Evolutionary conservation across 23 red algal species (phyloP), one percentile per base, ranked within the genome.

Genomic region (Gracilaria domingensis): DNA sequence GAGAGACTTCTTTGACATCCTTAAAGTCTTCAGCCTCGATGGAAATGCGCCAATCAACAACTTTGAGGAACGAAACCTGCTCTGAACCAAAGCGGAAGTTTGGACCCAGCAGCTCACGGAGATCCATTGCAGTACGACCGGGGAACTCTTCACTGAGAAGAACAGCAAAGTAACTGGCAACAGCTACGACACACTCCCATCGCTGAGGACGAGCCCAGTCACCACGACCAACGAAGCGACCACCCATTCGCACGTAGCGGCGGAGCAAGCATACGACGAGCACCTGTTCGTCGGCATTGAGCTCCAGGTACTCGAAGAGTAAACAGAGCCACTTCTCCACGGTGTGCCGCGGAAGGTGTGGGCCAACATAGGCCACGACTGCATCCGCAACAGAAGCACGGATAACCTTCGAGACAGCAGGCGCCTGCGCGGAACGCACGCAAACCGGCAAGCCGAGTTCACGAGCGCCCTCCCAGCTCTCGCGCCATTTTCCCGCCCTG

Each of bases 81-180:
- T 93, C 89, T 4, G 24, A 38, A 4, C 90, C 95, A 74, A 98
- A 98, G 7, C 81, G 34, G 78, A 98, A 98, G 59, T 90, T 93
- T 1, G 85, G 84, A 34, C 97, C 97, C 24, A 98, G 80, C 70
- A 98, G 83, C 70, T 98, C 97, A 47, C 90, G 66, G 34, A 98
- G 69, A 54, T 98, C 97, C 75, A 91, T 81, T 12, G 85, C 91
- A 7, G 93, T 94, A 32, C 94, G 82, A 12, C 97, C 93, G 14
- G 97, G 88, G 82, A 98, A 98, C 70, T 98, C 97, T 75, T 98
- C 97, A 44, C 89, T 90, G 20, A 95, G 66, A 40, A 98, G 71
- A 1, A 98, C 97, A 4, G 93, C 93, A 56, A 95, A 93, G 79
- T 94, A 98, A 62, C 92, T 91, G 29, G 90, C 78, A 13, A 98